Conservation (phyloP, 306 rosid species). For the Malus orientalis region DNA sequence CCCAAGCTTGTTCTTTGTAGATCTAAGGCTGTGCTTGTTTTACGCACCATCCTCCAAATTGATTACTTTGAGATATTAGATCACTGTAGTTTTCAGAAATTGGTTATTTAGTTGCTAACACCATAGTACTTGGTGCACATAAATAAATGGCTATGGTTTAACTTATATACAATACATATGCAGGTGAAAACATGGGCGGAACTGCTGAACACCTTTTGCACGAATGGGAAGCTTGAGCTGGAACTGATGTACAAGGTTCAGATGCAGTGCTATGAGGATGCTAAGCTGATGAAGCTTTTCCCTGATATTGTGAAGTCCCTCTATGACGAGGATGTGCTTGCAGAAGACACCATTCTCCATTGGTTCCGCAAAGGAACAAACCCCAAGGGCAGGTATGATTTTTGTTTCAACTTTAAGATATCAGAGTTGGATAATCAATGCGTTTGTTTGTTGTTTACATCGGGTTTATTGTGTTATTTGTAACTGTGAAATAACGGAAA, state of each 20-base stretch:
- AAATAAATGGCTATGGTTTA: not conserved
- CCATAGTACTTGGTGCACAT: not conserved
- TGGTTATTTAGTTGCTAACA: not conserved
- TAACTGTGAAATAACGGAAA: not conserved
- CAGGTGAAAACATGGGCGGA: slow-evolving; percentile 96
- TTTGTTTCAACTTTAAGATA: not conserved
- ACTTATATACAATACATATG: not conserved
- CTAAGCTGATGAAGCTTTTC: slow-evolving; percentile 96
- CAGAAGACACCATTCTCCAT: slow-evolving; percentile 90
- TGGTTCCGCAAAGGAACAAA: slow-evolving; percentile 96
- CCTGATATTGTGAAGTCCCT: slow-evolving; percentile 87
- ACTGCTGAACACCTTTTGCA: slow-evolving; percentile 83
- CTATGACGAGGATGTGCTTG: slow-evolving; percentile 92
- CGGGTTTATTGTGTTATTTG: not conserved
- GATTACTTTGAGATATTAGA: not conserved
- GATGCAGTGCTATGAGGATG: slow-evolving; percentile 99
- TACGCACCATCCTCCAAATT: not conserved
- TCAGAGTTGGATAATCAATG: not conserved
- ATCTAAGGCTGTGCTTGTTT: not conserved
- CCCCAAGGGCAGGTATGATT: slow-evolving; percentile 78
- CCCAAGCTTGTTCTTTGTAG: not conserved
- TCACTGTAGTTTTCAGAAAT: not conserved
- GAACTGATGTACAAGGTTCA: slow-evolving; percentile 97
- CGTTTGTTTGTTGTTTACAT: not conserved
- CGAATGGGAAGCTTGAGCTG: slow-evolving; percentile 92